These are phyloP conservation scores for Aspergillus thermomutatus DNA, from an alignment of 2,329 filamentous ascomycete genomes.

Conservation along the genomic window DNA sequence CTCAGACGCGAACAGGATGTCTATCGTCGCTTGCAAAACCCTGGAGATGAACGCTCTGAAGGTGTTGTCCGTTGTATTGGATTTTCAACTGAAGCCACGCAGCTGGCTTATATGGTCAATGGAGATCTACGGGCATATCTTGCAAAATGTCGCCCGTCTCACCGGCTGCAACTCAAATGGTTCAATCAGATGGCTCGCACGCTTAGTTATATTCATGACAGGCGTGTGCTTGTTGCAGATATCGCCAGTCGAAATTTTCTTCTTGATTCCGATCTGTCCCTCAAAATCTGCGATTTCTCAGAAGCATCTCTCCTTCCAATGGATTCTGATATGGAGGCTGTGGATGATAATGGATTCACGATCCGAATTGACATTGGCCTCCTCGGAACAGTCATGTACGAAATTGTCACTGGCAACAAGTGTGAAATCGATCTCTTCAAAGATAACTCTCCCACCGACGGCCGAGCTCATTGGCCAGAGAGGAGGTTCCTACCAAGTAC, in stretches of 20 bases:
- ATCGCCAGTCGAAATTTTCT: slow-evolving; percentile 29
- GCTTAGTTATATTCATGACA: slow-evolving; percentile 23
- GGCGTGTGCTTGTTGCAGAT: slow-evolving; percentile 26
- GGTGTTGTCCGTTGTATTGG: slow-evolving; percentile 18
- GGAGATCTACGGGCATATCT: slow-evolving; percentile 25
- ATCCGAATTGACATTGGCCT: slow-evolving; percentile 28
- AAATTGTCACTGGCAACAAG: slow-evolving; percentile 20
- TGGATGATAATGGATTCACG: slow-evolving; percentile 26
- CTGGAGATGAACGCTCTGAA: slow-evolving; percentile 3
- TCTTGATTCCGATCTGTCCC: slow-evolving; percentile 21
- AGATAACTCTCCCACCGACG: slow-evolving; percentile 8
- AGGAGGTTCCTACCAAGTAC: slow-evolving; percentile 23
- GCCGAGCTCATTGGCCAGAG: slow-evolving; percentile 17
- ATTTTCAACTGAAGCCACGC: slow-evolving; percentile 11
- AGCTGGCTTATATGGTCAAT: slow-evolving; percentile 22
- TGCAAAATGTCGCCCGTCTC: slow-evolving; percentile 12
- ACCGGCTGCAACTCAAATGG: slow-evolving; percentile 21
- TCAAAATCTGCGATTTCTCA: slow-evolving; percentile 30
- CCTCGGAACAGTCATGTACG: slow-evolving; percentile 31
- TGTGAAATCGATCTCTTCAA: slow-evolving; percentile 26
- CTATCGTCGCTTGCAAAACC: slow-evolving; percentile 12
- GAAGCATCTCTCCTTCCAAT: slow-evolving; percentile 23
- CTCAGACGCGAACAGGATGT: slow-evolving; percentile 19
- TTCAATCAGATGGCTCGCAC: slow-evolving; percentile 22
- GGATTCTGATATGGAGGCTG: slow-evolving; percentile 24